These are phyloP conservation scores for Laetiporus sulphureus DNA, from an alignment of 1,284 basidiomycete genomes.

Conservation along the genomic window DNA sequence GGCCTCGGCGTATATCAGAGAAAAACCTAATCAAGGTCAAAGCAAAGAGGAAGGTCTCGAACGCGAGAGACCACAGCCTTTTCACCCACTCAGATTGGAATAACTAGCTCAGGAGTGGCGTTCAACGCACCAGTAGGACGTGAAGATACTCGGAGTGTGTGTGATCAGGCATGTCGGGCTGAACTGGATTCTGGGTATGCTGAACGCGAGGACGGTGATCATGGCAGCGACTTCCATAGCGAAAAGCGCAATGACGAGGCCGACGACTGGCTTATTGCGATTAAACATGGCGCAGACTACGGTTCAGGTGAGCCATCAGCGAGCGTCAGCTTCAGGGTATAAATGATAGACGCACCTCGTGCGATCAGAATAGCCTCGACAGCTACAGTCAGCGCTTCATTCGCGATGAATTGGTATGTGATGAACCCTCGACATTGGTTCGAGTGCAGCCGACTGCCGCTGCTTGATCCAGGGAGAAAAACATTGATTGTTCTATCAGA, in stretches of 20 bases:
- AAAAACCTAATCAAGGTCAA: conserved; percentile 10
- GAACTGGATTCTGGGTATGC: conserved; percentile 10
- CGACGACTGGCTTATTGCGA: conserved; percentile 8
- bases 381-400: neutral
- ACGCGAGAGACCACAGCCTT: conserved; percentile 12
- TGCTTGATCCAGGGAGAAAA: neutral
- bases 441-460: too few species aligned
- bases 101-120: neutral
- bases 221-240: conserved; percentile 11
- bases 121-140: conserved; percentile 9
- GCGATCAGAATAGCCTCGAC: neutral
- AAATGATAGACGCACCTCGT: neutral
- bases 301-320: neutral
- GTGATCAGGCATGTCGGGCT: conserved; percentile 9
- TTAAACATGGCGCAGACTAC: conserved; percentile 12
- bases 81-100: neutral
- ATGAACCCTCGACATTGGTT: neutral
- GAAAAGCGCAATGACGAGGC: conserved; percentile 8
- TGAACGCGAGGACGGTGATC: conserved; percentile 10
- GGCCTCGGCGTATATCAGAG: conserved; percentile 1
- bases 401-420: neutral
- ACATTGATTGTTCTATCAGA: neutral
- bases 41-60: conserved; percentile 11
- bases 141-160: conserved; percentile 8
- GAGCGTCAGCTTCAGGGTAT: neutral